A percentile compares a stretch with the other conserved stretches of the same genome.
phyloP scores from a whole-genome alignment of 495 filamentous ascomycete genomes.

The Halenospora varia region DNA sequence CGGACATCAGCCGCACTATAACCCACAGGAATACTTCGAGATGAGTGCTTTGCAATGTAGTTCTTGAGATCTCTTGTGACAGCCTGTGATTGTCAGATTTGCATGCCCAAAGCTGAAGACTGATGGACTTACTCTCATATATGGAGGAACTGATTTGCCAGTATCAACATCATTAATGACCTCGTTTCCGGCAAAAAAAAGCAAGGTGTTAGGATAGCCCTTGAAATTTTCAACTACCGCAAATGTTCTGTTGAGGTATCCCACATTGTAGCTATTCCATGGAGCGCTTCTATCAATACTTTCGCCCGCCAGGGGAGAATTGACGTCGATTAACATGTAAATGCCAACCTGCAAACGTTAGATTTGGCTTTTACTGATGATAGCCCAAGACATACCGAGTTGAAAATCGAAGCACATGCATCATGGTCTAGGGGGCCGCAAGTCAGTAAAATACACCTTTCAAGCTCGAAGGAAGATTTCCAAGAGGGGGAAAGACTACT shows the following conservation, averaged over 20 bases:
- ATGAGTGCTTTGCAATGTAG: conserved; percentile 70
- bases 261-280: conserved; percentile 63
- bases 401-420: conserved; percentile 87
- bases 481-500: too few species aligned
- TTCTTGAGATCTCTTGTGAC: conserved; percentile 83
- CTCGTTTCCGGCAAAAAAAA: conserved; percentile 92
- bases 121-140: conserved; percentile 46
- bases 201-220: conserved; percentile 84
- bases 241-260: conserved; percentile 81
- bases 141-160: conserved; percentile 55
- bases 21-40: conserved; percentile 73
- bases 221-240: conserved; percentile 93
- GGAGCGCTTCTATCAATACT: conserved; percentile 70
- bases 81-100: conserved; percentile 36
- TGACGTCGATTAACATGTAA: conserved; percentile 77
- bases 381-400: conserved; percentile 43
- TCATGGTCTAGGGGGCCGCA: conserved; percentile 82
- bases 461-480: too few species aligned
- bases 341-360: conserved; percentile 35
- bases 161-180: conserved; percentile 71
- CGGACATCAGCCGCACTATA: conserved; percentile 96
- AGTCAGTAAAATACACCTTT: too few species aligned
- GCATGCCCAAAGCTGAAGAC: too few species aligned
- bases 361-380: conserved; percentile 5
- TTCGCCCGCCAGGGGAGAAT: conserved; percentile 78